Evolutionary conservation across 163 green algal species (phyloP), one percentile per base, ranked within the genome.

Genomic region (Chlamydomonas reinhardtii): DNA sequence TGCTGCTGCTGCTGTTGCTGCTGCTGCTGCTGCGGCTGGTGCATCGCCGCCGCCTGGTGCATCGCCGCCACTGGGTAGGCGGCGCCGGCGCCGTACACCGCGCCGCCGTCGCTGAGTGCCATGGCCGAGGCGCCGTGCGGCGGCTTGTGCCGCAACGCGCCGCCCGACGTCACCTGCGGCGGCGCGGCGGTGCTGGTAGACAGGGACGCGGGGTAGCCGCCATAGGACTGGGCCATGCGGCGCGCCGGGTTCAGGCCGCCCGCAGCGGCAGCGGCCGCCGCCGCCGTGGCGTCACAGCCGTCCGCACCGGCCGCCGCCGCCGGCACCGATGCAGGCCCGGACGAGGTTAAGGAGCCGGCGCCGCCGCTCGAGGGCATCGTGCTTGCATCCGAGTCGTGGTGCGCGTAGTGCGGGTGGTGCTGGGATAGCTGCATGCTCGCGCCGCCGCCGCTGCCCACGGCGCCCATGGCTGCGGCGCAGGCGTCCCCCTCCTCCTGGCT

Each of bases 51-150:
- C 43, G 43, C 43, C 11, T 54, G 43, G 11, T 6, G 43, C 43
- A 54, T 54, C 8, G 11, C 43, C 43, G 43, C 43, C 11, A 11
- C 43, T 11, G 6, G 43, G 43, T 54, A n/a, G 39, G 5, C 39
- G 39, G 39, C 8, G 39, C 39, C 9, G 48, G 76, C n/a, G 76
- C 64, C 39, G 43, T 84, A 84, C 2, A 66, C 39, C 3, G 31
- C 76, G 17, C 76, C 76, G 3, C 76, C 76, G 76, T 84, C 76
- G 34, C 76, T 84, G 35, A 75, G 64, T 4, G 76, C 39, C 39
- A 75, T 66, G 34, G 37, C 62, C 5, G 76, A 22, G 12, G 39
- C 32, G 29, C 76, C 16, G 64, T 61, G 39, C 29, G 65, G 64
- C 24, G 8, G 20, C 48, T 71, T 56, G 34, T 71, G 74, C 0